Base-by-base conservation (phyloP, 495 filamentous ascomycete genomes). In the Podospora tetraspora region DNA sequence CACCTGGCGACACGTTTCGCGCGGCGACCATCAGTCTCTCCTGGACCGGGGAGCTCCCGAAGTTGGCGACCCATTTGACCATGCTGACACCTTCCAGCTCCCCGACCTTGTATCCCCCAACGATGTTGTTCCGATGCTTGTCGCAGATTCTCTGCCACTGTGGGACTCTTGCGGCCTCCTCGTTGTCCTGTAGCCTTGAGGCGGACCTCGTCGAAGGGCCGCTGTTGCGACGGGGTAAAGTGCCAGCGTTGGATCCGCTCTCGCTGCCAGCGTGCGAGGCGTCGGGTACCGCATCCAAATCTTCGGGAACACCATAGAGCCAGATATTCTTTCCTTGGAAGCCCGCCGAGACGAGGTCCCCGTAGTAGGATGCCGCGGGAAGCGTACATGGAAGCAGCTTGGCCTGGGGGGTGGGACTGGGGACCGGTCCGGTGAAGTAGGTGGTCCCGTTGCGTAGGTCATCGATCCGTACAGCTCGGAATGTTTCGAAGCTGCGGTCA, bases 291-390 rank as follows among this genome's bases (percentile, higher is more conserved):
- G 86, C 83, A 72, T 93, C 90, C 16, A 94, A 78, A 67, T 89
- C 86, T 70, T 89, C 88, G 1, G 92, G 92, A 34, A 96, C 76
- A 34, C 92, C 92, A 78, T 94, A 94, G 4, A 95, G 72, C 90
- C 91, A 95, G 6, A 96, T 77, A 19, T 90, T 86, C 34, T 88
- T 87, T 16, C 88, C 87, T 62, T 88, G 81, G 71, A 93, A 94
- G 19, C 91, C 92, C 60, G 91, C 84, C 34, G 89, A 91, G 62
- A 91, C 87, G 56, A 95, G 84, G 63, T 93, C 89, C 9, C 91
- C 92, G 58, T 85, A 79, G 43, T 85, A 81, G 61, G 87, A 90
- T 4, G 88, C 84, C 0, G 90, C 82, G 19, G 92, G 92, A 61
- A 91, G 71, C 32, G 91, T 93, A 56, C 83, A 86, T 6, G 92